These are phyloP conservation scores for Lipomyces oligophaga DNA, from an alignment of 805 yeast genomes.

Conservation along the genomic window DNA sequence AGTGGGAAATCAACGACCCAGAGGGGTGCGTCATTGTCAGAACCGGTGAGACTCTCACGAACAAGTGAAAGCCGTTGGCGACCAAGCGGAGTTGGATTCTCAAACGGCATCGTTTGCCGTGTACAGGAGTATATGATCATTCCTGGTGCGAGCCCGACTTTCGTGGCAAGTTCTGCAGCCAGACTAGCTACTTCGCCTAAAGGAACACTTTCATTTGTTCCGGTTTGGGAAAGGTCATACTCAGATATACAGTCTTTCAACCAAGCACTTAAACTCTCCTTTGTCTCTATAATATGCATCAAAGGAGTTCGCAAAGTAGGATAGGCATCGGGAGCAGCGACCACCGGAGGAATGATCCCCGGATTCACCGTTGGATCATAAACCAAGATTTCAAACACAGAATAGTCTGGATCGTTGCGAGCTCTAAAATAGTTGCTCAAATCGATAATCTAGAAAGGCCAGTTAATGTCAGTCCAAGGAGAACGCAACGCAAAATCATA, in stretches of 20 bases:
- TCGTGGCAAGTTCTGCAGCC: conserved; percentile 1
- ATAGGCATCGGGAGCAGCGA: conserved; percentile 31
- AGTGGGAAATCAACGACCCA: conserved; percentile 96
- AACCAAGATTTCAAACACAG: conserved; percentile 71
- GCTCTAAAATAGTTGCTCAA: conserved; percentile 45
- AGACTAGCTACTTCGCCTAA: conserved; percentile 1
- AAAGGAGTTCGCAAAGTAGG: conserved; percentile 15
- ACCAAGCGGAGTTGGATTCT: conserved; percentile 94
- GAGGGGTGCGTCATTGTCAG: conserved; percentile 10
- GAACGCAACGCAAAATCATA: too few relatives aligned
- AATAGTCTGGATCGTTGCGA: conserved; percentile 46
- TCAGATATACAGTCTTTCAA: background rate
- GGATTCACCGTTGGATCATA: conserved; percentile 38
- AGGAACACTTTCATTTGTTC: background rate
- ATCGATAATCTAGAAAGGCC: conserved; percentile 48
- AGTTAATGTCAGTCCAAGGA: conserved; percentile 34
- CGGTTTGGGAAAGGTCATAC: conserved; percentile 5
- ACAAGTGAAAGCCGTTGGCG: conserved; percentile 73
- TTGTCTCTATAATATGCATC: background rate
- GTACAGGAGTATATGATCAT: conserved; percentile 77
- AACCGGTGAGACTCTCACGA: conserved; percentile 36
- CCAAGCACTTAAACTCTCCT: conserved; percentile 34
- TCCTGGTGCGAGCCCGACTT: conserved; percentile 49
- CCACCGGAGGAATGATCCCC: background rate
- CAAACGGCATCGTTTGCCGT: conserved; percentile 67